Conservation (phyloP, 202 grass and related monocot genomes). For the Bolboschoenoplectus hybrid region DNA sequence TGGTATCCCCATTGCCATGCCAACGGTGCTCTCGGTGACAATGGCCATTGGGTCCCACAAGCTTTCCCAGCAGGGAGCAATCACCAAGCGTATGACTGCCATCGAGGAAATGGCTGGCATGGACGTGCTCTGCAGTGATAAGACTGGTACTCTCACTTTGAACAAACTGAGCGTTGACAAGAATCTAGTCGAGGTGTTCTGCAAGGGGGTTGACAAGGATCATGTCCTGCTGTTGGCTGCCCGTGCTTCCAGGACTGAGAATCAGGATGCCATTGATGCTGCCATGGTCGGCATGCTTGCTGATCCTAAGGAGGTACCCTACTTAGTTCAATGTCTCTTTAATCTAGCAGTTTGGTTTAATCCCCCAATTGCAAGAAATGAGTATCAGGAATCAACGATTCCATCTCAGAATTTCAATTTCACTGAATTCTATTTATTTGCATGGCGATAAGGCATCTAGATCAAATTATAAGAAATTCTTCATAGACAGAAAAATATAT, state of each 20-base stretch:
- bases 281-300: constrained; percentile 99
- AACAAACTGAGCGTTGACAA: constrained; percentile 96
- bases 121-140: constrained; percentile 98
- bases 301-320: constrained; percentile 85
- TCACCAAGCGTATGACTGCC: constrained; percentile 99
- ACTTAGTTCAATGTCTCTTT: not conserved
- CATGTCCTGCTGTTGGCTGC: constrained; percentile 82
- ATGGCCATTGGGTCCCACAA: constrained; percentile 99
- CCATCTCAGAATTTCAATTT: not conserved
- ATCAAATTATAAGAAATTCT: not conserved
- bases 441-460: not conserved
- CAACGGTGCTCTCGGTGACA: constrained; percentile 90
- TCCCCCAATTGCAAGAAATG: not conserved
- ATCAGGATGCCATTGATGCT: constrained; percentile 98
- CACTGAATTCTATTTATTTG: not conserved
- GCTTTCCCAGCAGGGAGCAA: constrained; percentile 93
- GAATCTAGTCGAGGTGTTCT: constrained; percentile 85
- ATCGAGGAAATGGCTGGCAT: constrained; percentile 99
- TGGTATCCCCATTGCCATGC: constrained; percentile 98
- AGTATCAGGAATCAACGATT: not conserved
- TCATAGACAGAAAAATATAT: not conserved
- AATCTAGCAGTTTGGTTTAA: not conserved
- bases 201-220: constrained; percentile 84
- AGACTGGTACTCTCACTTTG: constrained; percentile 91
- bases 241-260: constrained; percentile 85